phyloP scores from a whole-genome alignment of 2,329 filamentous ascomycete genomes.

The Xylariomycetidae sp. region DNA sequence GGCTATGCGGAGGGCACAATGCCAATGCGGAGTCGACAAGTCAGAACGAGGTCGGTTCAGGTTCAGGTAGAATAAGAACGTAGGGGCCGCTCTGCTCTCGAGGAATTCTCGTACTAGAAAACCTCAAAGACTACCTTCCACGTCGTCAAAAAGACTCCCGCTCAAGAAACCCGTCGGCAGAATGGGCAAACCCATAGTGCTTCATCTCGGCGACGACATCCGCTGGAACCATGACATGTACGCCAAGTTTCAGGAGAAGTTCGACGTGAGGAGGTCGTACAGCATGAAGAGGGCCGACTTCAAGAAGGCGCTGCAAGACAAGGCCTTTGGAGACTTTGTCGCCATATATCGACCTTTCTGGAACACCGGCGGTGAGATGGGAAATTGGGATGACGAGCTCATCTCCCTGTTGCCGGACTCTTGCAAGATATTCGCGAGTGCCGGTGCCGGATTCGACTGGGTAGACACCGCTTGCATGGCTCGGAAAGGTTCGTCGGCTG shows the following conservation, averaged over 20 bases:
- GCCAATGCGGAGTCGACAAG: too few species aligned
- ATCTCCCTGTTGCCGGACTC: conserved; percentile 48
- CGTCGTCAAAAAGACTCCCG: too few species aligned
- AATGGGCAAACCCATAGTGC: conserved; percentile 11
- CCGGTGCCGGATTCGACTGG: conserved; percentile 61
- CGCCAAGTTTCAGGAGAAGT: conserved; percentile 8
- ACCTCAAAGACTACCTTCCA: too few species aligned
- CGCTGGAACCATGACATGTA: conserved; percentile 15
- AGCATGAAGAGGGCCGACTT: conserved; percentile 13
- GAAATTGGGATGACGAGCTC: conserved; percentile 56
- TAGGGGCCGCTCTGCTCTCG: too few species aligned
- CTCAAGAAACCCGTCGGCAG: too few species aligned
- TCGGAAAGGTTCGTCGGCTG: conserved; percentile 10
- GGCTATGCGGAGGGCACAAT: too few species aligned
- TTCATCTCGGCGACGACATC: conserved; percentile 14
- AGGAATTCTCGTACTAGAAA: too few species aligned
- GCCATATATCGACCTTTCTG: conserved; percentile 55
- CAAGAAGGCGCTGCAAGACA: conserved; percentile 9
- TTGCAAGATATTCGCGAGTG: conserved; percentile 53
- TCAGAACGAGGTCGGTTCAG: too few species aligned
- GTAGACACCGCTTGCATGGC: conserved; percentile 42
- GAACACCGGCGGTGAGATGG: conserved; percentile 63
- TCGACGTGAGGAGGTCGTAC: conserved; percentile 12
- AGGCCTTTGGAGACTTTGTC: conserved; percentile 30
- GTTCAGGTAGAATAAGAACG: too few species aligned